Conservation (phyloP, 345 rosid genomes). For the Camelina sativa region DNA sequence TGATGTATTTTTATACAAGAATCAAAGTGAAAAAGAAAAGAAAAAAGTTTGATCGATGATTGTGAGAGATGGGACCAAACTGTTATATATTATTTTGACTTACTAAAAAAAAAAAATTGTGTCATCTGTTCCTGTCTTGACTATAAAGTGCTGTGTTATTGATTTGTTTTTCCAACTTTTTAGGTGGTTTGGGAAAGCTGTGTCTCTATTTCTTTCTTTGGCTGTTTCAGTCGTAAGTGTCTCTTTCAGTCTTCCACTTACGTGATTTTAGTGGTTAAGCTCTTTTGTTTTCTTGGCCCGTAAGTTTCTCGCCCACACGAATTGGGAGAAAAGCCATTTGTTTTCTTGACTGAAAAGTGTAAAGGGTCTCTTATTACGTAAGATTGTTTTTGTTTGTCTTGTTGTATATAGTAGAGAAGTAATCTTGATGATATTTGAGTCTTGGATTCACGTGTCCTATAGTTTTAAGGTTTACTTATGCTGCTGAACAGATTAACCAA, state of each 20-base stretch:
- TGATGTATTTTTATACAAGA: neutral
- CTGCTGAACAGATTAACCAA: neutral
- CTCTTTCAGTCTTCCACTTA: conserved; percentile 32
- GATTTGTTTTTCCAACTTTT: conserved; percentile 23
- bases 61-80: conserved; percentile 29
- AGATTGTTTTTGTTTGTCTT: conserved; percentile 27
- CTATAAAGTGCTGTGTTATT: conserved; percentile 12
- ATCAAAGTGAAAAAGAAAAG: neutral
- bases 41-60: neutral
- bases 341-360: conserved; percentile 36
- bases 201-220: conserved; percentile 13
- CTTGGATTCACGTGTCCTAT: neutral
- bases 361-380: conserved; percentile 9
- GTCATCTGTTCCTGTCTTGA: conserved; percentile 16
- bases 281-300: conserved; percentile 26
- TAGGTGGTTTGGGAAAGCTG: conserved; percentile 26
- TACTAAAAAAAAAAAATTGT: neutral
- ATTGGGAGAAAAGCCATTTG: conserved; percentile 8
- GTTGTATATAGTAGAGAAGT: neutral
- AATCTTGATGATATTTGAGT: neutral
- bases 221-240: conserved; percentile 17
- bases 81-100: conserved; percentile 23
- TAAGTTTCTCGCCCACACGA: conserved; percentile 25
- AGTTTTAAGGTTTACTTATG: neutral
- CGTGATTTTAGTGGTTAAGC: conserved; percentile 10